Percentiles rank a stretch among this genome's conserved stretches.
Conservation (phyloP, 1,139 yeast genomes). For the Candida neerlandica region DNA sequence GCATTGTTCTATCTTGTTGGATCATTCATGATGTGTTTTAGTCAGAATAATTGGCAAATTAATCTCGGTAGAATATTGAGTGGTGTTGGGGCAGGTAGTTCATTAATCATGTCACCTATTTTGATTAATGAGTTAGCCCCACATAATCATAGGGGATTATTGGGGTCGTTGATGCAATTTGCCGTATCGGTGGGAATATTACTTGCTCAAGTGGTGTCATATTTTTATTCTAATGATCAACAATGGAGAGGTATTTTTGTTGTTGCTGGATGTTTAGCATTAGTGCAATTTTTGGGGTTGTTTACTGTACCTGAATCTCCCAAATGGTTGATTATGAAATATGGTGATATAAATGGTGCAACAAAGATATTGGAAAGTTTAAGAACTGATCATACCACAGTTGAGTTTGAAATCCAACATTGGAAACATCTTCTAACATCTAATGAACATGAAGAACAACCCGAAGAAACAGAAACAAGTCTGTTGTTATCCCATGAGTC, state of each 20-base stretch:
- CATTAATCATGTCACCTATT: slow-evolving; percentile 41
- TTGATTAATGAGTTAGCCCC: slow-evolving; percentile 43
- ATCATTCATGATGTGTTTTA: slow-evolving; percentile 28
- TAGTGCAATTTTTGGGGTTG: slow-evolving; percentile 32
- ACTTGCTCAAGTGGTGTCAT: slow-evolving; percentile 34
- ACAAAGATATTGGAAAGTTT: slow-evolving; percentile 28
- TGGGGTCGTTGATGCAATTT: slow-evolving; percentile 41
- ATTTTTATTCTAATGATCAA: slow-evolving; percentile 34
- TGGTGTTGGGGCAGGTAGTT: slow-evolving; percentile 44
- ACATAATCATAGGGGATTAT: slow-evolving; percentile 38
- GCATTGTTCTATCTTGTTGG: slow-evolving; percentile 31
- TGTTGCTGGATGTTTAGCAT: slow-evolving; percentile 27
- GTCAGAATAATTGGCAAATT: slow-evolving; percentile 23
- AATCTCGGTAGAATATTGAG: slow-evolving; percentile 33
- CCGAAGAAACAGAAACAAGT: slow-evolving; percentile 5
- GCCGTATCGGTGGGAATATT: slow-evolving; percentile 41
- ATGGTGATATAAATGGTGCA: slow-evolving; percentile 32
- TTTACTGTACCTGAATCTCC: slow-evolving; percentile 42
- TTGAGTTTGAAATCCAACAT: slow-evolving; percentile 38
- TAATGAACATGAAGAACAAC: not conserved
- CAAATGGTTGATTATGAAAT: slow-evolving; percentile 39
- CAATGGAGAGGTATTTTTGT: slow-evolving; percentile 39
- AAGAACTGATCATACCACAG: slow-evolving; percentile 33
- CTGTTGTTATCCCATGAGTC: slow-evolving; percentile 11
- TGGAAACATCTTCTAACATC: slow-evolving; percentile 30